Percentiles rank a stretch among this genome's conserved stretches.
Evolutionary conservation across 768 basidiomycete species (phyloP).

Genomic region (Leccinum boreale): DNA sequence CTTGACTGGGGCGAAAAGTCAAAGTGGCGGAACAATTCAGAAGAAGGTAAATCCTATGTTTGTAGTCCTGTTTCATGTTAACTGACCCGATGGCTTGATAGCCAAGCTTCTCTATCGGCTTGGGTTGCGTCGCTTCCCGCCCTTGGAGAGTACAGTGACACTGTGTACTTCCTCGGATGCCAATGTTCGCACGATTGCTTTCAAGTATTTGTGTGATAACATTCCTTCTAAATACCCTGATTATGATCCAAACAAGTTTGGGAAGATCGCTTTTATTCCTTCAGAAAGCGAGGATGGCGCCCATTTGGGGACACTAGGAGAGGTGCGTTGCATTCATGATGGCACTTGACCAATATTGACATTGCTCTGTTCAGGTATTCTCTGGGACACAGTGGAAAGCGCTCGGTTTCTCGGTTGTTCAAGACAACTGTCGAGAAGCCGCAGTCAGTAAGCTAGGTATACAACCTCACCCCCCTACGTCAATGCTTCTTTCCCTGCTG

Average conservation of each 20-base stretch:
- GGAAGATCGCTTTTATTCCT: constrained; percentile 74
- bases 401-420: constrained; percentile 74
- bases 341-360: neutral
- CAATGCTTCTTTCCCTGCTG: constrained; percentile 56
- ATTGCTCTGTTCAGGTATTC: constrained; percentile 54
- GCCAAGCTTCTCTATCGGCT: constrained; percentile 78
- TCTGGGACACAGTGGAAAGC: constrained; percentile 60
- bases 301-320: constrained; percentile 58
- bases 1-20: constrained; percentile 80
- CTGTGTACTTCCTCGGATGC: constrained; percentile 61
- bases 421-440: constrained; percentile 49
- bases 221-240: constrained; percentile 54
- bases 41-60: constrained; percentile 63
- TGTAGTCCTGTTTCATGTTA: neutral
- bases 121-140: constrained; percentile 67
- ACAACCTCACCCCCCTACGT: constrained; percentile 62
- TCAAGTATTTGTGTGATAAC: constrained; percentile 84
- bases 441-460: constrained; percentile 65
- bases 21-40: constrained; percentile 80
- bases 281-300: constrained; percentile 51
- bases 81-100: constrained; percentile 28
- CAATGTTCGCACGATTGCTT: constrained; percentile 52
- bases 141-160: constrained; percentile 59
- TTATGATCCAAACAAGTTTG: constrained; percentile 55
- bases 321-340: constrained; percentile 40